Evolutionary conservation across 1,139 yeast species (phyloP).

Genomic region (Candida freyschussii): DNA sequence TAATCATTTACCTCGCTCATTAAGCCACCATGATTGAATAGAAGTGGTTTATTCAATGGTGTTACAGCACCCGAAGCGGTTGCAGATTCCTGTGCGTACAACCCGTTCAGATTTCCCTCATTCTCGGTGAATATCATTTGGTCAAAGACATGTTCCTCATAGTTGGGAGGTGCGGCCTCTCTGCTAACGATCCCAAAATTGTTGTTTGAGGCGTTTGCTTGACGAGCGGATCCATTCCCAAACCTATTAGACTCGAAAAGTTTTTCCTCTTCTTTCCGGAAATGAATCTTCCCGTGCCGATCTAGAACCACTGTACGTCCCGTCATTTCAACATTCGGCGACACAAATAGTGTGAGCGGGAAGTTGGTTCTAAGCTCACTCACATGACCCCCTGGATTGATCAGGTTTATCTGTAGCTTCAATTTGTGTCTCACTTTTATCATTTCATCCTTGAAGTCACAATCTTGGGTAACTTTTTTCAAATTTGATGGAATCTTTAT

Average conservation of each 20-base stretch:
- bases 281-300: conserved; percentile 43
- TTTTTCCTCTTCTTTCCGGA: conserved; percentile 37
- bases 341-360: conserved; percentile 55
- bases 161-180: conserved; percentile 71
- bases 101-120: not conserved
- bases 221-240: conserved; percentile 25
- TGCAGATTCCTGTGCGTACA: not conserved
- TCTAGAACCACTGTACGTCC: conserved; percentile 53
- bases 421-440: conserved; percentile 59
- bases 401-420: conserved; percentile 49
- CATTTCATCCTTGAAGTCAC: conserved; percentile 44
- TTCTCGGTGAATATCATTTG: conserved; percentile 27
- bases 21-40: not conserved
- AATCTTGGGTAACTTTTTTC: conserved; percentile 52
- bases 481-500: conserved; percentile 49
- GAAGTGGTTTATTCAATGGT: conserved; percentile 1
- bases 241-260: conserved; percentile 26
- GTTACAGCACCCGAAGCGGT: not conserved
- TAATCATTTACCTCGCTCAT: conserved; percentile 6
- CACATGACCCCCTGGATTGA: conserved; percentile 58
- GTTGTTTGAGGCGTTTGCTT: conserved; percentile 2
- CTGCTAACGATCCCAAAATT: not conserved
- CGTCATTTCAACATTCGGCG: conserved; percentile 48
- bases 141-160: conserved; percentile 73
- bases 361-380: conserved; percentile 67